Evolutionary conservation across 129 eudicot genomes (phyloP).

Genomic region (Solidago caesia): DNA sequence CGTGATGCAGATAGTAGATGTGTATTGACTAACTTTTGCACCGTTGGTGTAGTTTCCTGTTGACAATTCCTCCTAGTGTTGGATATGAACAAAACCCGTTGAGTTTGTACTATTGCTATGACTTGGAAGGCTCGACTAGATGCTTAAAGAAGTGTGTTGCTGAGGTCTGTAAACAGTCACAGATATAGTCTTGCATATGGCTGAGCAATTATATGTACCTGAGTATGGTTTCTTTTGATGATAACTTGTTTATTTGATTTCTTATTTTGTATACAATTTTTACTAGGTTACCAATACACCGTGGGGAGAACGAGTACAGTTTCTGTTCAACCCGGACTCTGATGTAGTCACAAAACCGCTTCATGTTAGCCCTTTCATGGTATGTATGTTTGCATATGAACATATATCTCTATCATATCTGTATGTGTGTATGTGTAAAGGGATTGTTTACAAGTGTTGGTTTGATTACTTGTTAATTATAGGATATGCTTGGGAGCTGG

Average conservation of each 20-base stretch:
- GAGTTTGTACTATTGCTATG: slow-evolving; percentile 87
- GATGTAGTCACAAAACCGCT: slow-evolving; percentile 89
- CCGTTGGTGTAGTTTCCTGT: slow-evolving; percentile 56
- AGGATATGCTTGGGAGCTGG: slow-evolving; percentile 99
- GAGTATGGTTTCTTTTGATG: neutral
- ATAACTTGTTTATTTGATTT: neutral
- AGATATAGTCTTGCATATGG: neutral
- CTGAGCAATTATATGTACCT: neutral
- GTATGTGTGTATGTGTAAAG: neutral
- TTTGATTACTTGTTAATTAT: slow-evolving; percentile 12
- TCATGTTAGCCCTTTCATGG: slow-evolving; percentile 99
- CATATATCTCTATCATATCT: neutral
- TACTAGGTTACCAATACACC: slow-evolving; percentile 93
- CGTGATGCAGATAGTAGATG: neutral
- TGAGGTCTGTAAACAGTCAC: slow-evolving; percentile 51
- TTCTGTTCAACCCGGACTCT: slow-evolving; percentile 66
- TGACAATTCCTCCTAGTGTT: slow-evolving; percentile 95
- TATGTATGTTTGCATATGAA: slow-evolving; percentile 12
- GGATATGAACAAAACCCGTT: slow-evolving; percentile 94
- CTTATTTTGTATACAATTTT: no score
- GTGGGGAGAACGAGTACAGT: slow-evolving; percentile 93
- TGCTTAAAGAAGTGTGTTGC: slow-evolving; percentile 81
- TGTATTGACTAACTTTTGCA: slow-evolving; percentile 10
- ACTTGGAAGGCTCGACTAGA: slow-evolving; percentile 46
- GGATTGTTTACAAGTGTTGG: neutral